Conservation (phyloP, 768 basidiomycete species). For the Rickenella mellea region DNA sequence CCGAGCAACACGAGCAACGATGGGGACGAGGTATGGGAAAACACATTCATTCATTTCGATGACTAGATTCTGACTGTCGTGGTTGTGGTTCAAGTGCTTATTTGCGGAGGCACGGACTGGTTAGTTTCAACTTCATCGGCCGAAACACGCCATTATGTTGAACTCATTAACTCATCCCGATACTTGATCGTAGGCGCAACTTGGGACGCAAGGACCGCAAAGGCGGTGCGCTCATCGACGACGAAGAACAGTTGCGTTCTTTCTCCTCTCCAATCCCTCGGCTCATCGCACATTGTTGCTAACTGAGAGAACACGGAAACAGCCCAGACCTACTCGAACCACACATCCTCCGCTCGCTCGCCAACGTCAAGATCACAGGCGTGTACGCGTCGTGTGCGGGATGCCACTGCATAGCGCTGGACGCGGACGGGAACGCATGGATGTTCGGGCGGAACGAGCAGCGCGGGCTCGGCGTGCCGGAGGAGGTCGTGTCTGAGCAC, state of each 20-base stretch:
- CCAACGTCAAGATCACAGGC: conserved; percentile 65
- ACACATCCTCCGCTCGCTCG: conserved; percentile 80
- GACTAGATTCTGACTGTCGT: too few species aligned
- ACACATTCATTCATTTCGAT: too few species aligned
- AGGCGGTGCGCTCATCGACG: conserved; percentile 31
- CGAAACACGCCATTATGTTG: too few species aligned
- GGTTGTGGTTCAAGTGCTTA: too few species aligned
- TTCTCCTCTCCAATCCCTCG: conserved; percentile 9
- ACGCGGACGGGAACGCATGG: conserved; percentile 75
- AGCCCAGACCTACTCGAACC: conserved; percentile 82
- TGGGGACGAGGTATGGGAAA: too few species aligned
- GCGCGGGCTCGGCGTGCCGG: conserved; percentile 52
- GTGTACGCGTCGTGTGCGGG: conserved; percentile 69
- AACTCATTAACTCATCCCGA: not conserved
- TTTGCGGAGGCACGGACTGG: conserved; percentile 87
- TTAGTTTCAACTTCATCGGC: conserved; percentile 27
- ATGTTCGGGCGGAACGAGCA: conserved; percentile 81
- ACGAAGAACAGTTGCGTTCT: conserved; percentile 25
- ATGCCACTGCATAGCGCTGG: conserved; percentile 70
- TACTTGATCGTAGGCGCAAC: conserved; percentile 21
- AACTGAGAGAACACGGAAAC: conserved; percentile 20
- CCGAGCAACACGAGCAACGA: too few species aligned
- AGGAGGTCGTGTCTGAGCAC: conserved; percentile 57
- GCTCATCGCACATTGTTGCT: conserved; percentile 2
- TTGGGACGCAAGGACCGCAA: conserved; percentile 68